Base-by-base conservation (phyloP, 805 yeast genomes). In the Saccharomycopsis sp. region DNA sequence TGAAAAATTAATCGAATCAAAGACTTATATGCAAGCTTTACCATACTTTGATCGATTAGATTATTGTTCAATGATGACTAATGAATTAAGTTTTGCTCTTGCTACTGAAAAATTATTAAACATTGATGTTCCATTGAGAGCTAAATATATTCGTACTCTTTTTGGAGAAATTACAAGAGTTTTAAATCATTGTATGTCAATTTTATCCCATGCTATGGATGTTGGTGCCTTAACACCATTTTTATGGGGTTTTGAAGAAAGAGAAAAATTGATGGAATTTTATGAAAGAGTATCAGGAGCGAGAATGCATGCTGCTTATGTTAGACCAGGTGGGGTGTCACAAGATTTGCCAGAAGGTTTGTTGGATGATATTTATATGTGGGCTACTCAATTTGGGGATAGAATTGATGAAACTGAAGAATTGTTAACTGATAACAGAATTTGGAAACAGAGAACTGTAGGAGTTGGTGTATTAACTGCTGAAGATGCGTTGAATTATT, bases 331-430 rank as follows among this genome's bases (percentile, higher is more conserved):
- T 58, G 95, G 95, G 59, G 95, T 86, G 16, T 68, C 90, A 17
- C 94, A 83, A 66, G 95, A 86, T 66, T 65, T 86, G 50, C 95
- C 95, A 21, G 81, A 77, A 33, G 95, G 95, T 42, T 63, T 86
- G 59, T 74, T 86, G 56, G 95, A 86, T 64, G 95, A 86, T 62
- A 86, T 86, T 53, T 86, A 84, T 66, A 85, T 85, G 90, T 86
- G 95, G 95, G 94, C 95, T 45, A 86, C 95, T 20, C 95, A 86
- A 70, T 86, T 86, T 56, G 95, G 95, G 61, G 95, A 86, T 68
- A 78, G 95, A 69, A 67, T 86, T 54, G 95, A 86, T 63, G 95
- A 86, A 66, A 80, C 84, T 52, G 95, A 86, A 68, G 95, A 86
- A 66, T 74, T 86, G 67, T 73, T 82, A 53, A 85, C 95, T 40